A percentile compares a stretch with the other conserved stretches of the same genome.
Conservation (phyloP, 345 rosid genomes). For the Excoecaria cochinchinensis region DNA sequence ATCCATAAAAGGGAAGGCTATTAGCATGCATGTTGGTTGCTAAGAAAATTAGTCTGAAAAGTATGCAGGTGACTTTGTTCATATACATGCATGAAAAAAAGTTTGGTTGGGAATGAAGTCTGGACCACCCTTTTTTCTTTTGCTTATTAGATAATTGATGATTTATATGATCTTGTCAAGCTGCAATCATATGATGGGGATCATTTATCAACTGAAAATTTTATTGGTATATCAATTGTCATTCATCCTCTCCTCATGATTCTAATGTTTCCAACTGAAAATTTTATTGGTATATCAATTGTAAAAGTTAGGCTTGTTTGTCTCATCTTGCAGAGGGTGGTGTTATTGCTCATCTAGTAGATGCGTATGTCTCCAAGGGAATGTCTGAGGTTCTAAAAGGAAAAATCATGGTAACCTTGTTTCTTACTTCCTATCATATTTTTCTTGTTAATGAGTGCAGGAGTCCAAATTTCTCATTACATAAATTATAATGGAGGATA, state of each 20-base stretch:
- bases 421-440: neutral
- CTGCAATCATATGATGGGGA: neutral
- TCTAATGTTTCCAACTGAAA: conserved; percentile 17
- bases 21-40: neutral
- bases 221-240: neutral
- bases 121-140: neutral
- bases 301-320: conserved; percentile 12
- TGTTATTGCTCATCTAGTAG: conserved; percentile 46
- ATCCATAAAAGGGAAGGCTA: neutral
- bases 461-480: conserved; percentile 5
- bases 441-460: conserved; percentile 1
- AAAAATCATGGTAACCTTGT: conserved; percentile 57
- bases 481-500: neutral
- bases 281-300: neutral
- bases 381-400: conserved; percentile 56
- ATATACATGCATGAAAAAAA: neutral
- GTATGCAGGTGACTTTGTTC: neutral
- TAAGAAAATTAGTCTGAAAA: neutral
- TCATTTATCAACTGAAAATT: conserved; percentile 3
- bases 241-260: neutral
- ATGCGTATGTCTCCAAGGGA: conserved; percentile 68
- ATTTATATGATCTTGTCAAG: neutral
- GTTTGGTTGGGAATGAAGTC: neutral
- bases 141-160: neutral
- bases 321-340: conserved; percentile 52